Evolutionary conservation across 2,329 filamentous ascomycete genomes (phyloP).

Genomic region (Cercospora nicotianae): DNA sequence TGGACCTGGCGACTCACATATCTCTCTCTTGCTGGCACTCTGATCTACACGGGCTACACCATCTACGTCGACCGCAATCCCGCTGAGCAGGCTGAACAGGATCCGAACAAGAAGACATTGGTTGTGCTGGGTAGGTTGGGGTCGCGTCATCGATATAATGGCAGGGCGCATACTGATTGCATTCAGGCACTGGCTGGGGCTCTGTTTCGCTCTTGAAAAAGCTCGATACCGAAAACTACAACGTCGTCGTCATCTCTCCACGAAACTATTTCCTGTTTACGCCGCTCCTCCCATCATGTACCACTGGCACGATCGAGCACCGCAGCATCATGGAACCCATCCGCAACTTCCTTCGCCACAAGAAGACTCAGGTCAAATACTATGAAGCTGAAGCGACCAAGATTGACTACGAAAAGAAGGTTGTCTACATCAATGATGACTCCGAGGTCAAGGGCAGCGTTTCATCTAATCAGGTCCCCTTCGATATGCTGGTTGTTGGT

Average conservation of each 20-base stretch:
- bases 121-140: slow-evolving; percentile 76
- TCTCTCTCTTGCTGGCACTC: slow-evolving; percentile 67
- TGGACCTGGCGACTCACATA: slow-evolving; percentile 85
- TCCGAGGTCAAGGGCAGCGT: slow-evolving; percentile 87
- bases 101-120: slow-evolving; percentile 92
- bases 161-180: slow-evolving; percentile 15
- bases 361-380: slow-evolving; percentile 89
- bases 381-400: slow-evolving; percentile 97
- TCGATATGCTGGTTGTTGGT: slow-evolving; percentile 97
- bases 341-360: slow-evolving; percentile 91
- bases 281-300: slow-evolving; percentile 93
- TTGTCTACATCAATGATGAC: slow-evolving; percentile 86
- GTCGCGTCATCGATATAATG: neutral
- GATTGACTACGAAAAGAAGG: slow-evolving; percentile 87
- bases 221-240: slow-evolving; percentile 98
- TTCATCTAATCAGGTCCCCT: slow-evolving; percentile 83
- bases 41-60: slow-evolving; percentile 73
- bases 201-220: slow-evolving; percentile 97
- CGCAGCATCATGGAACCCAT: slow-evolving; percentile 99
- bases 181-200: slow-evolving; percentile 87
- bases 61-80: slow-evolving; percentile 84
- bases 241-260: slow-evolving; percentile 89
- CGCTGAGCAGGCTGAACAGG: slow-evolving; percentile 71
- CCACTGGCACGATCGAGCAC: slow-evolving; percentile 95
- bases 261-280: slow-evolving; percentile 99